A percentile compares a stretch with the other conserved stretches of the same genome.
Conservation (phyloP, 768 basidiomycete species). For the Lactifluus echinatus region DNA sequence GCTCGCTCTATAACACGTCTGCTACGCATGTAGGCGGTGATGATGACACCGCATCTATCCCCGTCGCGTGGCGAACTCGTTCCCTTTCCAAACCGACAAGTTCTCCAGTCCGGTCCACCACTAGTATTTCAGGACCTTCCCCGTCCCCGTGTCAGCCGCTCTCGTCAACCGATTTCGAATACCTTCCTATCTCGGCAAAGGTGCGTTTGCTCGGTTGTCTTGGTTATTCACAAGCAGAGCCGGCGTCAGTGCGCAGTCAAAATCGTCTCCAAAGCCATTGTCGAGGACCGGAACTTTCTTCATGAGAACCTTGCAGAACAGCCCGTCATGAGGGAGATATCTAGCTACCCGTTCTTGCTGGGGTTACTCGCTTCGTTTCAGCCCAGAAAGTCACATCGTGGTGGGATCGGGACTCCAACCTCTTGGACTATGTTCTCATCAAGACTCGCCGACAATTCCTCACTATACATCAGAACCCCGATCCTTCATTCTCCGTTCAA, state of each 20-base stretch:
- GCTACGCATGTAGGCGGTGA: not conserved
- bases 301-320: constrained; percentile 7
- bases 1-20: no score
- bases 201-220: constrained; percentile 17
- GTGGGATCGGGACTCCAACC: no score
- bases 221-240: no score
- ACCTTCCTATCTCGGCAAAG: no score
- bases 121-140: not conserved
- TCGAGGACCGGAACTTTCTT: not conserved
- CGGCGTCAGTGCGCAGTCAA: constrained; percentile 22
- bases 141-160: not conserved
- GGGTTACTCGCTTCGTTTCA: constrained; percentile 23
- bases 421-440: no score
- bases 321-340: no score
- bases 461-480: no score
- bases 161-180: no score
- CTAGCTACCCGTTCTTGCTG: constrained; percentile 15
- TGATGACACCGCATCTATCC: no score
- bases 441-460: no score
- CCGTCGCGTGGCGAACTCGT: not conserved
- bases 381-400: no score
- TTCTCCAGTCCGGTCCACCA: not conserved
- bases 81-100: not conserved
- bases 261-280: constrained; percentile 16
- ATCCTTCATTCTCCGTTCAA: no score